phyloP scores from a whole-genome alignment of 2,329 filamentous ascomycete genomes.

The Diaporthe citriasiana region DNA sequence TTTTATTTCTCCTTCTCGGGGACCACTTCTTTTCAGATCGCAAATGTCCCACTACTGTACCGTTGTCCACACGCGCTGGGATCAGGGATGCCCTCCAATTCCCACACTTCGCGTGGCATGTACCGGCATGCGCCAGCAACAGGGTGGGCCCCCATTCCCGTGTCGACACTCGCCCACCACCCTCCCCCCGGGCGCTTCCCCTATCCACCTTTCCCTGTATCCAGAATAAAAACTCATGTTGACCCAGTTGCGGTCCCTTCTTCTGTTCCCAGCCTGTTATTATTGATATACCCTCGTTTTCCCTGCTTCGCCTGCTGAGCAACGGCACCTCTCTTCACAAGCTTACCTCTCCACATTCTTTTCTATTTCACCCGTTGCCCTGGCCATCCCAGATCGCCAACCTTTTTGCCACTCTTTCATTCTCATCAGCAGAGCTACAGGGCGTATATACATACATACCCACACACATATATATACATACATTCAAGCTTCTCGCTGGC shows the following conservation, averaged over 20 bases:
- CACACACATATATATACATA: constrained; percentile 5
- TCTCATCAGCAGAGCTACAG: constrained; percentile 13
- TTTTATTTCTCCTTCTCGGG: constrained; percentile 19
- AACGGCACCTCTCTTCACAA: constrained; percentile 34
- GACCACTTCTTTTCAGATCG: constrained; percentile 25
- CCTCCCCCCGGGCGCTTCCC: constrained; percentile 28
- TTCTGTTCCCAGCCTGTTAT: constrained; percentile 21
- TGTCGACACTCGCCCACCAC: constrained; percentile 19
- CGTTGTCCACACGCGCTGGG: constrained; percentile 19
- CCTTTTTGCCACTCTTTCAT: constrained; percentile 18
- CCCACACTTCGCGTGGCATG: constrained; percentile 34
- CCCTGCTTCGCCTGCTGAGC: constrained; percentile 38
- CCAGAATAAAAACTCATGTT: constrained; percentile 40
- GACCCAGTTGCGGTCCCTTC: constrained; percentile 24
- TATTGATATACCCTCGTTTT: constrained; percentile 28
- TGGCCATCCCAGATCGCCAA: constrained; percentile 10
- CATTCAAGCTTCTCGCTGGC: not conserved
- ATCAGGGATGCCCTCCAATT: constrained; percentile 35
- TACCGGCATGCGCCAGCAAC: constrained; percentile 17
- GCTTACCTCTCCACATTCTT: constrained; percentile 40
- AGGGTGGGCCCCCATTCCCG: constrained; percentile 27
- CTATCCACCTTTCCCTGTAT: constrained; percentile 36
- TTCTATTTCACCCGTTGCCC: constrained; percentile 28
- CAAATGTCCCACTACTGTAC: constrained; percentile 24
- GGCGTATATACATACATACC: constrained; percentile 3